A percentile compares a stretch with the other conserved stretches of the same genome.
phyloP scores from a whole-genome alignment of 768 basidiomycete genomes.

The Boletus rubescentipes region DNA sequence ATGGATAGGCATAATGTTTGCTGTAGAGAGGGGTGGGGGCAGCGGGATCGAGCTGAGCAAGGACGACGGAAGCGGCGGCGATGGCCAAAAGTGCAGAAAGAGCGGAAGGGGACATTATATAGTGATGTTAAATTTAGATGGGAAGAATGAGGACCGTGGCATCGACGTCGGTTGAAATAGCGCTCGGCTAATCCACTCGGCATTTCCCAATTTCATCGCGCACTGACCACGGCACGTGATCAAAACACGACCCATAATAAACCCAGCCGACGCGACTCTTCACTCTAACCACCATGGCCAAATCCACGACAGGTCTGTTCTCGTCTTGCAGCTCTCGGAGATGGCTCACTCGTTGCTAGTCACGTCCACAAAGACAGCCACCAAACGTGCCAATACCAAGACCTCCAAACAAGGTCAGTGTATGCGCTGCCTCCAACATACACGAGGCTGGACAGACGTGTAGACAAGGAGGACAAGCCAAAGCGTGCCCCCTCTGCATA shows the following conservation, averaged over 20 bases:
- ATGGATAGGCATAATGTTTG: constrained; percentile 46
- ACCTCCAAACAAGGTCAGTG: constrained; percentile 38
- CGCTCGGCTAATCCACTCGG: constrained; percentile 12
- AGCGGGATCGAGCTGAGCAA: constrained; percentile 36
- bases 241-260: constrained; percentile 28
- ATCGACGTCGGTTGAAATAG: constrained; percentile 22
- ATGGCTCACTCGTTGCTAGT: constrained; percentile 32
- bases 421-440: not conserved
- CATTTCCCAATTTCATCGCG: constrained; percentile 4
- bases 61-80: constrained; percentile 33
- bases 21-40: constrained; percentile 47
- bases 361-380: constrained; percentile 56
- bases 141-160: not conserved
- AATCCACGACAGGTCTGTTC: constrained; percentile 46
- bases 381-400: constrained; percentile 50
- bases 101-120: constrained; percentile 39
- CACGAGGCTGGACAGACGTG: not conserved
- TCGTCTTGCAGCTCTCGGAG: not conserved
- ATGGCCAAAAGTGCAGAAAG: constrained; percentile 38
- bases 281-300: constrained; percentile 43
- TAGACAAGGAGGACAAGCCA: constrained; percentile 45
- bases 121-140: constrained; percentile 1
- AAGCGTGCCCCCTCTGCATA: constrained; percentile 62
- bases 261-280: constrained; percentile 2
- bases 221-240: constrained; percentile 32